Evolutionary conservation across 2,329 filamentous ascomycete genomes (phyloP).

Genomic region (Grosmannia clavigera): DNA sequence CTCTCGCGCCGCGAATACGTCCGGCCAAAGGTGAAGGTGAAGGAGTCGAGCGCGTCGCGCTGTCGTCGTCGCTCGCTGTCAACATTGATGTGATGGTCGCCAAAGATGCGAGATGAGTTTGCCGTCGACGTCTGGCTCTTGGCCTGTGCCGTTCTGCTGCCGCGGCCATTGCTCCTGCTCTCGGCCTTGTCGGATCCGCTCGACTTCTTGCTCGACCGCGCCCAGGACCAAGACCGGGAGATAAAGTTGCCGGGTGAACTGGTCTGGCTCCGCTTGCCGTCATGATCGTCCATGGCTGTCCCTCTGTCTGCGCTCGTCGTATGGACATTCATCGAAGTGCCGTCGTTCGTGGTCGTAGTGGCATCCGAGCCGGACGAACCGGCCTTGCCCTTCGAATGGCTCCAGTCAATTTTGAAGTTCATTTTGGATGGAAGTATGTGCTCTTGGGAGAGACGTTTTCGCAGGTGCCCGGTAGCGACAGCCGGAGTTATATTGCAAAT

Average conservation of each 20-base stretch:
- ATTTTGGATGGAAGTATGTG: constrained; percentile 3
- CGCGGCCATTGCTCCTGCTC: background rate
- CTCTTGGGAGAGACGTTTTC: background rate
- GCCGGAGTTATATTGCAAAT: background rate
- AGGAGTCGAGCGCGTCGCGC: constrained; percentile 33
- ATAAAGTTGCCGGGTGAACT: background rate
- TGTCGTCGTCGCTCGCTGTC: constrained; percentile 22
- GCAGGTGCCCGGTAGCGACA: background rate
- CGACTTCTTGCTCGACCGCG: constrained; percentile 7
- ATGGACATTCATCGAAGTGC: background rate
- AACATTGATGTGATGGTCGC: constrained; percentile 8
- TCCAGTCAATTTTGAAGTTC: constrained; percentile 12
- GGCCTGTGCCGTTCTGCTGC: background rate
- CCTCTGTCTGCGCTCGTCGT: background rate
- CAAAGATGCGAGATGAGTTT: too few species aligned
- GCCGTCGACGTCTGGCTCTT: background rate
- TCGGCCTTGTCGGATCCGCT: background rate
- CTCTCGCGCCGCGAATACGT: constrained; percentile 10
- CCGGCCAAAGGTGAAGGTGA: constrained; percentile 33
- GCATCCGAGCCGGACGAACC: constrained; percentile 1
- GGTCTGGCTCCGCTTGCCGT: background rate
- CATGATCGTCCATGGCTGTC: background rate
- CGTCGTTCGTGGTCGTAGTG: background rate
- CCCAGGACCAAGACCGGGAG: constrained; percentile 2
- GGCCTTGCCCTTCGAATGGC: constrained; percentile 9